Conservation (phyloP, 2,329 filamentous ascomycete genomes). For the Aspergillus ruber region DNA sequence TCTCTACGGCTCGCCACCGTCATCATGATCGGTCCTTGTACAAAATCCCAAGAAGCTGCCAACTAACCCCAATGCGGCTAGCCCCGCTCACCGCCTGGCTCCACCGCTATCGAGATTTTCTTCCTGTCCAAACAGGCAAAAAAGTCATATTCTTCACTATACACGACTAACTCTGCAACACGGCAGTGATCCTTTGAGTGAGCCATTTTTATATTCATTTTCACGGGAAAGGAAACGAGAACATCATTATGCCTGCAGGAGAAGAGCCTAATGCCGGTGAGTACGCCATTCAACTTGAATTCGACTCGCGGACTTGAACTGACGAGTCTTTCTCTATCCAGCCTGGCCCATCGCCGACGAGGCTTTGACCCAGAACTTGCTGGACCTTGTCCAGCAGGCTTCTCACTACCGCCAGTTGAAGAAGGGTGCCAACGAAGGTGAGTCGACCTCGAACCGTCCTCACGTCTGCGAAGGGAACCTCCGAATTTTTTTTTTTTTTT, state of each 20-base stretch:
- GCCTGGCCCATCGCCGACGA: conserved; percentile 69
- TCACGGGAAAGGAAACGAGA: background rate
- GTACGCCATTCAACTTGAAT: conserved; percentile 1
- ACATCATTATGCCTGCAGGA: conserved; percentile 22
- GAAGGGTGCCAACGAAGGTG: conserved; percentile 77
- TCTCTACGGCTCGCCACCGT: background rate
- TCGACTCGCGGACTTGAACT: background rate
- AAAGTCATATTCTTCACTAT: background rate
- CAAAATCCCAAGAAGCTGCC: background rate
- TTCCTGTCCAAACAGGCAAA: background rate
- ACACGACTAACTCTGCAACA: conserved; percentile 6
- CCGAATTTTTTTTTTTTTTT: too few relatives aligned
- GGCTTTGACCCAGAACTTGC: conserved; percentile 70
- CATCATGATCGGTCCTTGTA: background rate
- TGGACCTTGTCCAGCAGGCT: conserved; percentile 72
- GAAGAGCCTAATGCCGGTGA: conserved; percentile 23
- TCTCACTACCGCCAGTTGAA: conserved; percentile 64
- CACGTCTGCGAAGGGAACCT: too few relatives aligned
- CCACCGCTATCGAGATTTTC: conserved; percentile 5
- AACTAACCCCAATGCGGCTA: background rate
- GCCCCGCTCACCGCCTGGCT: background rate
- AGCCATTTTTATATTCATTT: conserved; percentile 24
- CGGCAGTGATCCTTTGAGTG: conserved; percentile 35
- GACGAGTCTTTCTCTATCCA: conserved; percentile 15
- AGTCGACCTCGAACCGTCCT: background rate